phyloP scores from a whole-genome alignment of 306 rosid genomes.

The Medicago ruthenica region DNA sequence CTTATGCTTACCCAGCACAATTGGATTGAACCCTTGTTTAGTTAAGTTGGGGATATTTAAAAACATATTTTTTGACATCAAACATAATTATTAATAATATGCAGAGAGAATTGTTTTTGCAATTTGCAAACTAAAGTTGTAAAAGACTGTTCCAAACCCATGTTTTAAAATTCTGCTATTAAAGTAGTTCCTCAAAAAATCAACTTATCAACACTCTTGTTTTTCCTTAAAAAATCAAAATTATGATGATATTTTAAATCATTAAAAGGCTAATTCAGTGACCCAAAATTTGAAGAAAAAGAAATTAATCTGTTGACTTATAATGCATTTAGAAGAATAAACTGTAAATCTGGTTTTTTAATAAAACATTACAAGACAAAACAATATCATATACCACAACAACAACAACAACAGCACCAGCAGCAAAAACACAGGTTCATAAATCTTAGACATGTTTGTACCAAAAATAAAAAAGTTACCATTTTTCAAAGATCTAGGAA shows the following conservation, averaged over 20 bases:
- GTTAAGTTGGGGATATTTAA: not conserved
- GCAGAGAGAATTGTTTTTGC: not conserved
- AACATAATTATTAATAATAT: not conserved
- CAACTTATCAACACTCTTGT: not conserved
- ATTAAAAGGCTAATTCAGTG: not conserved
- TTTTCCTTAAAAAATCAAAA: not conserved
- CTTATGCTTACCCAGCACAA: not conserved
- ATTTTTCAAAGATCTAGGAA: conserved; percentile 45
- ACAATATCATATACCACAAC: not conserved
- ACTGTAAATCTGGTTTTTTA: not conserved
- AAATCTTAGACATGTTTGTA: not conserved
- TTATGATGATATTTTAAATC: not conserved
- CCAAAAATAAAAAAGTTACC: conserved; percentile 43
- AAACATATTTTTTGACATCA: not conserved
- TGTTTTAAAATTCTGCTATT: not conserved
- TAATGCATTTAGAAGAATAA: not conserved
- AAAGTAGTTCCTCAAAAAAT: not conserved
- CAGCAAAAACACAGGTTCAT: not conserved
- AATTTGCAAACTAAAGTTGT: not conserved
- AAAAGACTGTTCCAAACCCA: not conserved
- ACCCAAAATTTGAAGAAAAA: not conserved
- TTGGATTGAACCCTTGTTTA: not conserved
- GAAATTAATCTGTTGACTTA: not conserved
- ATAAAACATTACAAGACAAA: not conserved
- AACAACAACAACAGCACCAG: not conserved